Percentiles rank a stretch among this genome's conserved stretches.
These are phyloP conservation scores for Plasmodium vivax DNA, from an alignment of 169 alveolate species.

Conservation along the genomic window DNA sequence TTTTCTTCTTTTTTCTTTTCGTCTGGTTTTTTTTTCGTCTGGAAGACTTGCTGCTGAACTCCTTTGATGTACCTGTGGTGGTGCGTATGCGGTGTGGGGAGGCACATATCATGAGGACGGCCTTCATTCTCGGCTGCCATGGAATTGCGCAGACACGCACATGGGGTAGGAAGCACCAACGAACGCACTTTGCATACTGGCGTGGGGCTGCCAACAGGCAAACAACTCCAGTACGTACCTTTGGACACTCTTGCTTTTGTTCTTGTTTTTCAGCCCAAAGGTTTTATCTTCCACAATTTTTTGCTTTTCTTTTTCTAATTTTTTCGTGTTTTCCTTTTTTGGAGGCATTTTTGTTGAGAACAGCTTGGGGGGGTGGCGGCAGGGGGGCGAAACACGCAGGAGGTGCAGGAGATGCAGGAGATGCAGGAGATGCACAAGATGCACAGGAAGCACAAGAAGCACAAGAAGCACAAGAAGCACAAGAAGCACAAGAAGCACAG, in stretches of 20 bases:
- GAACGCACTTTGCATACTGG: neutral
- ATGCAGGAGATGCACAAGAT: neutral
- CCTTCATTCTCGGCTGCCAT: neutral
- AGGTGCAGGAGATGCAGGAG: neutral
- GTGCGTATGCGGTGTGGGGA: neutral
- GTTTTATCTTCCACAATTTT: slow-evolving; percentile 99
- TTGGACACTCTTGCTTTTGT: slow-evolving; percentile 96
- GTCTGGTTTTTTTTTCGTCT: slow-evolving; percentile 84
- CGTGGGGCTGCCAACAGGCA: neutral
- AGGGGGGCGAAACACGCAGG: neutral
- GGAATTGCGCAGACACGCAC: neutral
- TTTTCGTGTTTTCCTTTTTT: slow-evolving; percentile 90
- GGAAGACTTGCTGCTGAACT: slow-evolving; percentile 85
- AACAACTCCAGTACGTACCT: slow-evolving; percentile 83
- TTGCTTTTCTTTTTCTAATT: slow-evolving; percentile 96
- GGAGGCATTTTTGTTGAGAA: slow-evolving; percentile 82
- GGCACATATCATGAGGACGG: neutral
- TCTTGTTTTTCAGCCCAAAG: slow-evolving; percentile 98
- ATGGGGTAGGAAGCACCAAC: neutral
- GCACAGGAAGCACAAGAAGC: no score
- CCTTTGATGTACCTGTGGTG: slow-evolving; percentile 83
- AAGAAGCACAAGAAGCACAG: no score
- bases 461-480: no score
- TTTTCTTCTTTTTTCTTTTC: slow-evolving; percentile 91
- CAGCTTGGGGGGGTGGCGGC: neutral